Evolutionary conservation across 176 grass and related monocot species (phyloP), one percentile per base, ranked within the genome.

Genomic region (Pontederia paniculata): DNA sequence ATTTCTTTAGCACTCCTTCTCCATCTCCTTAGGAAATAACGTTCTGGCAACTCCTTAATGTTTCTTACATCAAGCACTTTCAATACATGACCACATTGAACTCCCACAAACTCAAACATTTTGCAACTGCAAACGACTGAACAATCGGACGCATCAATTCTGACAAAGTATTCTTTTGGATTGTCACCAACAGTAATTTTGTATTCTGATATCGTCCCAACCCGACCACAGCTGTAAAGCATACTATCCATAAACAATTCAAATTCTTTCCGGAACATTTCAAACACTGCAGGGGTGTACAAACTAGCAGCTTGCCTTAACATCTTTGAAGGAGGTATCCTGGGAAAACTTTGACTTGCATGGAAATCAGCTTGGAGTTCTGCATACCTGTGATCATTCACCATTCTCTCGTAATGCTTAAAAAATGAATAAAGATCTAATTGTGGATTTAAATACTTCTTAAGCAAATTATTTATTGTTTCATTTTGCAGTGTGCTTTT

Each of bases 61-160:
- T 95, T 95, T 79, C 85, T 89, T 73, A 95, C 88, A 80, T 95
- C 89, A 70, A 86, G 78, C 60, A 89, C 85, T 70, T 95, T 89
- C 58, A 89, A 69, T 70, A 79, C 89, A 67, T 89, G 85, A 55
- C 90, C 82, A 75, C 85, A 95, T 60, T 89, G 84, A 43, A 95
- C 70, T 23, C 90, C 85, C 63, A 78, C 73, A 64, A 78, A 83
- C 58, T 95, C 82, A 73, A 89, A 78, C 49, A 89, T 95, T 82
- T 81, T 95, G 72, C 90, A 95, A 61, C 79, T 95, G 80, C 90
- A 95, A 10, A 66, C 57, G 55, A 70, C 70, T 17, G 78, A 77
- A 52, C 64, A 57, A 77, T 70, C 74, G 23, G 68, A 67, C 9
- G 72, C 67, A 28, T 74, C 70, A 10, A 73, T 55, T 25, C 48